Evolutionary conservation across 495 filamentous ascomycete genomes (phyloP).

Genomic region (Penicillium herquei): DNA sequence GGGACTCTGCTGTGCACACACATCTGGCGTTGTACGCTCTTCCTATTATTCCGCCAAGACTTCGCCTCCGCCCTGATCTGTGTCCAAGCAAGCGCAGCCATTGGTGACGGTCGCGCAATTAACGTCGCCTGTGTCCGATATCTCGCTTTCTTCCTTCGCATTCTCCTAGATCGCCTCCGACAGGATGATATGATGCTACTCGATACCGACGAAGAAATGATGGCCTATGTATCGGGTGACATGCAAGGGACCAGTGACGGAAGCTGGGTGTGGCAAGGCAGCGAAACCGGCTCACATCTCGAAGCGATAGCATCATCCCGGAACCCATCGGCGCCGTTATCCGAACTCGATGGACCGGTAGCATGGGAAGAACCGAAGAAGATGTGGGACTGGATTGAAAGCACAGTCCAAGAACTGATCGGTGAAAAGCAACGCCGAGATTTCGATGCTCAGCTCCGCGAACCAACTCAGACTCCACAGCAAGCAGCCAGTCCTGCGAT

Average conservation of each 20-base stretch:
- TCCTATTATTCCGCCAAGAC: conserved; percentile 71
- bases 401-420: conserved; percentile 47
- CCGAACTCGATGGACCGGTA: conserved; percentile 11
- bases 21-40: conserved; percentile 83
- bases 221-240: conserved; percentile 86
- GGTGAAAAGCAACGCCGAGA: conserved; percentile 33
- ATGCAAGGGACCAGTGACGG: conserved; percentile 79
- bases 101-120: conserved; percentile 66
- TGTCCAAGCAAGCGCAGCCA: conserved; percentile 64
- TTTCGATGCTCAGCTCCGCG: background rate
- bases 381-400: conserved; percentile 53
- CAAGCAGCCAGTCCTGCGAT: conserved; percentile 23
- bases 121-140: conserved; percentile 81
- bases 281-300: conserved; percentile 49
- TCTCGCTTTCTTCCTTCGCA: conserved; percentile 75
- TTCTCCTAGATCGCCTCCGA: conserved; percentile 56
- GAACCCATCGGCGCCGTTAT: conserved; percentile 3
- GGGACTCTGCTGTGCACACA: conserved; percentile 75
- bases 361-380: conserved; percentile 38
- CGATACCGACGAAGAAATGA: conserved; percentile 84
- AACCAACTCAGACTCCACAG: conserved; percentile 3
- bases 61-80: conserved; percentile 71
- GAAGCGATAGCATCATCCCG: conserved; percentile 24
- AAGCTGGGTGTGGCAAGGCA: conserved; percentile 83
- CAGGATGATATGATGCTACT: conserved; percentile 54